Base-by-base conservation (phyloP, 2,329 filamentous ascomycete genomes). In the Sphaerulina vaccinii region DNA sequence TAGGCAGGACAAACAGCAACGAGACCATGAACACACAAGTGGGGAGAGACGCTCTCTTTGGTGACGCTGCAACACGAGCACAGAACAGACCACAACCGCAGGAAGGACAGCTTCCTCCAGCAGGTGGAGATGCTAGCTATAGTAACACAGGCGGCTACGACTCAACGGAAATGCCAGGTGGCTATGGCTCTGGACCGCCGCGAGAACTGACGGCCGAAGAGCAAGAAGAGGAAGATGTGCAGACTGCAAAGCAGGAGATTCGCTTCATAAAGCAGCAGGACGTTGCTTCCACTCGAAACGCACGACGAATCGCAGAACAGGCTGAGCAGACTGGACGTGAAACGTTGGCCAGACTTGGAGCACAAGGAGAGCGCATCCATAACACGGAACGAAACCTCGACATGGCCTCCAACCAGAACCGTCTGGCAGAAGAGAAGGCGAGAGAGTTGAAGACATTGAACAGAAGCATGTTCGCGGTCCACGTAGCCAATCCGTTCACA, bases 321-420 rank as follows among this genome's bases (percentile, higher is more conserved):
- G 82, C 84, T 8, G 81, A 89, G 63, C 83, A 88, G 61, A 85
- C 81, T 32, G 88, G 87, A 39, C 80, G 84, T 19, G 80, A 82
- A 44, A 91, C 87, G 0, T 77, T 92, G 32, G 85, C 83, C 33
- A 79, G 86, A 51, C 80, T 95, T 10, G 87, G 85, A 47, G 82
- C 80, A 11, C 90, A 96, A 69, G 87, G 86, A 53, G 89, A 95
- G 67, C 80, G 86, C 13, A 79, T 95, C 49, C 83, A 91, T 67
- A 89, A 91, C 65, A 88, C 87, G 0, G 88, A 95, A 70, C 83
- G 82, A 70, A 90, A 92, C 63, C 78, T 96, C 51, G 89, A 96
- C 62, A 77, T 88, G 58, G 87, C 90, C 3, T 61, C 61, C 16
- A 86, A 85, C 57, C 85, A 90, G 67, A 88, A 88, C 62, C 82